Conservation (phyloP, 306 rosid genomes). For the Cucumis hystrix region DNA sequence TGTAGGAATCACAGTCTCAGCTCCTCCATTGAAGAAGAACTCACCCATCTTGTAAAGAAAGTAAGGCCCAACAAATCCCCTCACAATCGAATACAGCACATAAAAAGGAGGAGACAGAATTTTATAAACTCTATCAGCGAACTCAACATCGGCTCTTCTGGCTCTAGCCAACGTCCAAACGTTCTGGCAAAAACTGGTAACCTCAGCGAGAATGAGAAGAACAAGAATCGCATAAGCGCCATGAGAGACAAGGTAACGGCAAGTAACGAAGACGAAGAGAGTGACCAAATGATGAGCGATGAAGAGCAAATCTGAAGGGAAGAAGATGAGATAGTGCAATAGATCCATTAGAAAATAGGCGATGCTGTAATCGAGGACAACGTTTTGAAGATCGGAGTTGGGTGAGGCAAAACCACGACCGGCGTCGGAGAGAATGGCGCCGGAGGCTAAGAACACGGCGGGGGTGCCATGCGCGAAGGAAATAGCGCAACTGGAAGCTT, state of each 20-base stretch:
- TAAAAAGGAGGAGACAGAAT: conserved; percentile 60
- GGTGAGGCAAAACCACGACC: conserved; percentile 38
- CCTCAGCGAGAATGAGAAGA: conserved; percentile 64
- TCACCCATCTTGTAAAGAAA: conserved; percentile 45
- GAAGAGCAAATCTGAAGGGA: conserved; percentile 64
- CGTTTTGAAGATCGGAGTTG: conserved; percentile 38
- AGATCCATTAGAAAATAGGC: conserved; percentile 79
- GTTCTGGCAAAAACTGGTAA: conserved; percentile 75
- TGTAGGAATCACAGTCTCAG: conserved; percentile 36
- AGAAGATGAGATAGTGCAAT: conserved; percentile 53
- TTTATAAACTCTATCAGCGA: conserved; percentile 35
- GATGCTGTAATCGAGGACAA: conserved; percentile 72
- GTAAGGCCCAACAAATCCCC: conserved; percentile 63
- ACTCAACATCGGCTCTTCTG: conserved; percentile 22
- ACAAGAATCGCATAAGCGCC: conserved; percentile 58
- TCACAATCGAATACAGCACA: conserved; percentile 34
- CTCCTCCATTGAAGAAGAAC: conserved; percentile 41
- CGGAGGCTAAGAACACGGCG: conserved; percentile 37
- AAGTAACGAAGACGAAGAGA: conserved; percentile 74
- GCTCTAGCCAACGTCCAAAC: conserved; percentile 65
- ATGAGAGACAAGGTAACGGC: conserved; percentile 56
- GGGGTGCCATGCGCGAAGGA: conserved; percentile 82
- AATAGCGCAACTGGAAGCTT: conserved; percentile 65
- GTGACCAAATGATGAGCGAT: conserved; percentile 80
- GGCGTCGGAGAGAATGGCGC: conserved; percentile 32